Conservation (phyloP, 805 yeast species). For the Lachancea lanzarotensis region DNA sequence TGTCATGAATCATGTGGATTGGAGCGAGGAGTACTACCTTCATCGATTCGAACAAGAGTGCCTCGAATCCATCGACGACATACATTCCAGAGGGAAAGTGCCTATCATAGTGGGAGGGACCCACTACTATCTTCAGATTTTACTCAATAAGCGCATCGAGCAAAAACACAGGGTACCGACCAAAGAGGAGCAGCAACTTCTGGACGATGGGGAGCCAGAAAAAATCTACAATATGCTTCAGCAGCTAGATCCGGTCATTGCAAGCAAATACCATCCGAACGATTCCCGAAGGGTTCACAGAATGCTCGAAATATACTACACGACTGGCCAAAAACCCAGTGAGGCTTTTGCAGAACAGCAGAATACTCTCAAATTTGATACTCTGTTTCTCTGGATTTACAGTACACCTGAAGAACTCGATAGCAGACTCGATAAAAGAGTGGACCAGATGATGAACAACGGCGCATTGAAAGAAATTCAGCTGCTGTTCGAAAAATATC, state of each 20-base stretch:
- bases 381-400: constrained; percentile 77
- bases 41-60: constrained; percentile 78
- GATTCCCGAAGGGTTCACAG: constrained; percentile 73
- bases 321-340: constrained; percentile 63
- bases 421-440: constrained; percentile 64
- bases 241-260: constrained; percentile 61
- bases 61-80: constrained; percentile 48
- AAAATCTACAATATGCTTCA: constrained; percentile 39
- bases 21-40: constrained; percentile 78
- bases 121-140: constrained; percentile 80
- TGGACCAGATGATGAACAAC: constrained; percentile 67
- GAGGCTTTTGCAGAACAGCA: constrained; percentile 62
- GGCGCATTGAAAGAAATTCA: constrained; percentile 71
- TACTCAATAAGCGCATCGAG: constrained; percentile 54
- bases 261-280: constrained; percentile 84
- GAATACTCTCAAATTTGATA: constrained; percentile 49
- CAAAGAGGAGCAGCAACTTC: constrained; percentile 34
- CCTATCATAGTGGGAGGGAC: constrained; percentile 96
- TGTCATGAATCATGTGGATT: constrained; percentile 73
- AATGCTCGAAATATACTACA: constrained; percentile 71
- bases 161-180: constrained; percentile 16
- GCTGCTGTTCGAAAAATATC: constrained; percentile 46
- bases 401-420: constrained; percentile 54
- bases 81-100: constrained; percentile 58
- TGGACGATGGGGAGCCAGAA: constrained; percentile 42